Conservation (phyloP, 139 green algal species). For the Auxenochlorella pyrenoidosa region DNA sequence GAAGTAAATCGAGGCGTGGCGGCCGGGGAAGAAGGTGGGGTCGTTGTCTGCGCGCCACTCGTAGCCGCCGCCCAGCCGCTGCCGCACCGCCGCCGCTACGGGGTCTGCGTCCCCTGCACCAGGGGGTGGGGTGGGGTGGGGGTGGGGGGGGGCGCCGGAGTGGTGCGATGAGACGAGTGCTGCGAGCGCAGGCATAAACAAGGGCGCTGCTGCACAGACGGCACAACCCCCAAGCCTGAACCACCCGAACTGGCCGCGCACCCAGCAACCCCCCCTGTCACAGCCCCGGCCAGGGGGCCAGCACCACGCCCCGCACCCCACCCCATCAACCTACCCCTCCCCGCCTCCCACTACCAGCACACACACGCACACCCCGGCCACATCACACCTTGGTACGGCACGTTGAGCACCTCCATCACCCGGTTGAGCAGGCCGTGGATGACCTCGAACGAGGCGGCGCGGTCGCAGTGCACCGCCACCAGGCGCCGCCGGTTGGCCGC, state of each 20-base stretch:
- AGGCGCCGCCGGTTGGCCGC: conserved; percentile 91
- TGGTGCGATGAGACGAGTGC: too few species aligned
- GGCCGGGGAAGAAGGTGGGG: conserved; percentile 90
- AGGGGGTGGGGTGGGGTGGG: not conserved
- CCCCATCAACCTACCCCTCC: not conserved
- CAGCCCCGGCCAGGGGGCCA: not conserved
- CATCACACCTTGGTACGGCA: conserved; percentile 63
- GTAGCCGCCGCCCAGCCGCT: conserved; percentile 67
- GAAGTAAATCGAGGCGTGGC: conserved; percentile 66
- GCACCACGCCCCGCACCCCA: not conserved
- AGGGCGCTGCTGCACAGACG: too few species aligned
- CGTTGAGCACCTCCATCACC: conserved; percentile 93
- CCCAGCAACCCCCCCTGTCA: too few species aligned
- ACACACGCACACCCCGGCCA: not conserved
- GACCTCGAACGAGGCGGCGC: conserved; percentile 90
- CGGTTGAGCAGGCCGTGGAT: conserved; percentile 97
- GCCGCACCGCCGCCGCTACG: not conserved
- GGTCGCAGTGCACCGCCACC: conserved; percentile 86
- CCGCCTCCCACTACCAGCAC: not conserved
- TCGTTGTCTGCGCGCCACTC: conserved; percentile 65
- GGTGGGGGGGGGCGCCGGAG: not conserved
- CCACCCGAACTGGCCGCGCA: too few species aligned
- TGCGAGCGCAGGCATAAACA: too few species aligned
- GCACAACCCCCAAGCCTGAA: too few species aligned
- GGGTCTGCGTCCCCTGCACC: conserved; percentile 28